These are phyloP conservation scores for Backusella luteola DNA, from an alignment of 192 early-diverging fungal genomes.

Conservation along the genomic window DNA sequence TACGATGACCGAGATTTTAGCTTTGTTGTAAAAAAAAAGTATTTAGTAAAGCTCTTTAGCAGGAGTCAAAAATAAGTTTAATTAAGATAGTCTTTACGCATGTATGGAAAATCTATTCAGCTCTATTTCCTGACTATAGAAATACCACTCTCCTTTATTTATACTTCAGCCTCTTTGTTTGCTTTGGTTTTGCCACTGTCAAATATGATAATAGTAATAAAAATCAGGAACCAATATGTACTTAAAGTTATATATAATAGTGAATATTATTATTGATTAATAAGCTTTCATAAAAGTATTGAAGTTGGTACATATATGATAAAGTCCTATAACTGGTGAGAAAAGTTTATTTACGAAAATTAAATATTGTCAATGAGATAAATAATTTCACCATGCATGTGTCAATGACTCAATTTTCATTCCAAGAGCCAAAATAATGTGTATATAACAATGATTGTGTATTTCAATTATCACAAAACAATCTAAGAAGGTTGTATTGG, in stretches of 20 bases:
- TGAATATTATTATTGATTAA: no score
- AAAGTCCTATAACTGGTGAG: not conserved
- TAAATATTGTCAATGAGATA: not conserved
- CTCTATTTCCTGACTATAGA: not conserved
- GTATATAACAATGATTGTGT: not conserved
- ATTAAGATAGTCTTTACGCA: not conserved
- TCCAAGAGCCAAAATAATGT: not conserved
- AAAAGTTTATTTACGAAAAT: not conserved
- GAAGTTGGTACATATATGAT: not conserved
- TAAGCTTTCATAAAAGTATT: not conserved
- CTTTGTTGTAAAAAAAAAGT: no score
- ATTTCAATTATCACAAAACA: not conserved
- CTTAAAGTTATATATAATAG: not conserved
- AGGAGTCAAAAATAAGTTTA: no score
- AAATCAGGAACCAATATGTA: not conserved
- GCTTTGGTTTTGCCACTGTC: slow-evolving; percentile 4
- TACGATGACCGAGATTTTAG: no score
- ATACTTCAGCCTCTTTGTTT: not conserved
- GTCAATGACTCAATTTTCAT: not conserved
- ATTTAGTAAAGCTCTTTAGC: no score
- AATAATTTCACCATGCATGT: no score
- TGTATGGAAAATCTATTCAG: not conserved
- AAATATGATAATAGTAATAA: not conserved
- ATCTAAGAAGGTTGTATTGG: not conserved
- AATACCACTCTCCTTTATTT: not conserved